These are phyloP conservation scores for Scutellaria barbata DNA, from an alignment of 257 asterid species.

Conservation along the genomic window DNA sequence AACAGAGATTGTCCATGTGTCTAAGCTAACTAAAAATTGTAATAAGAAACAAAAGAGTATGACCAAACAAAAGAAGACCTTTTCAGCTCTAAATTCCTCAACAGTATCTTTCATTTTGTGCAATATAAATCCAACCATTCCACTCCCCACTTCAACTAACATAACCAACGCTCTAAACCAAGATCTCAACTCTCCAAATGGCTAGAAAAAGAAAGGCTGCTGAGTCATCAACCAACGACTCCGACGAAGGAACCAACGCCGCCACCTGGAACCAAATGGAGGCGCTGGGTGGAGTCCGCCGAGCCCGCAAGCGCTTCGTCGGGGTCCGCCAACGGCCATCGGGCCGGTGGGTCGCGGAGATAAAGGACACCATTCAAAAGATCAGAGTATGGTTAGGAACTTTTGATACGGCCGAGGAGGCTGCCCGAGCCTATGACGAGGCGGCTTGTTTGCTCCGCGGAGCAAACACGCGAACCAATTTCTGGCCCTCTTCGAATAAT, in stretches of 20 bases:
- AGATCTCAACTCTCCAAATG: slow-evolving; percentile 36
- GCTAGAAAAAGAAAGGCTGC: slow-evolving; percentile 63
- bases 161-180: background rate
- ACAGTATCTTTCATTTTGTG: slow-evolving; percentile 12
- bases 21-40: slow-evolving; percentile 8
- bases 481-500: slow-evolving; percentile 59
- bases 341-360: slow-evolving; percentile 84
- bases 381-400: slow-evolving; percentile 78
- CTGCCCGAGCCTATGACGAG: slow-evolving; percentile 76
- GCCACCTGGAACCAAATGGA: background rate
- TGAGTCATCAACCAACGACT: slow-evolving; percentile 32
- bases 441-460: slow-evolving; percentile 86
- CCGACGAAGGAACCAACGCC: slow-evolving; percentile 27
- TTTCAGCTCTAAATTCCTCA: slow-evolving; percentile 37
- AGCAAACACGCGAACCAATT: slow-evolving; percentile 75
- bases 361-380: slow-evolving; percentile 73
- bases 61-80: slow-evolving; percentile 36
- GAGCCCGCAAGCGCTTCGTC: slow-evolving; percentile 63
- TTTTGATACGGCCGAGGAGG: slow-evolving; percentile 79
- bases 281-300: slow-evolving; percentile 44
- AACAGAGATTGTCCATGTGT: slow-evolving; percentile 10
- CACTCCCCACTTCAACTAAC: slow-evolving; percentile 19
- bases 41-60: slow-evolving; percentile 32
- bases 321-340: slow-evolving; percentile 80
- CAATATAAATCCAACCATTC: slow-evolving; percentile 34